These are phyloP conservation scores for Bipolaris bicolor DNA, from an alignment of 2,329 filamentous ascomycete species.

Conservation along the genomic window DNA sequence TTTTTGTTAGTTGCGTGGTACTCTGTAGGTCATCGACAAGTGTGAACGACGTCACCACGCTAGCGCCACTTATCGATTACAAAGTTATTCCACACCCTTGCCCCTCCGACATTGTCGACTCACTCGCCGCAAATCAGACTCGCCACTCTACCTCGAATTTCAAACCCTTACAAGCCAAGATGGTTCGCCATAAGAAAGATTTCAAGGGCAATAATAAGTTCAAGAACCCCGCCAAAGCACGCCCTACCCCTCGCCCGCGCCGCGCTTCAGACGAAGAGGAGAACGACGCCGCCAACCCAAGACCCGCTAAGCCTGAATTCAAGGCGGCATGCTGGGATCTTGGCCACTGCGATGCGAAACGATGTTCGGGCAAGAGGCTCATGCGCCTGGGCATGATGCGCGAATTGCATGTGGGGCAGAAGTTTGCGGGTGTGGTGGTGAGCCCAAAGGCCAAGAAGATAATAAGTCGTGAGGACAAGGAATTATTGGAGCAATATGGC, in stretches of 20 bases:
- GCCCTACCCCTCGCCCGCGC: conserved; percentile 57
- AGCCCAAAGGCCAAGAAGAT: conserved; percentile 91
- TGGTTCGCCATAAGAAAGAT: conserved; percentile 98
- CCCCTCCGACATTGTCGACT: conserved; percentile 24
- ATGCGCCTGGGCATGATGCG: conserved; percentile 94
- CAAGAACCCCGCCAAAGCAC: conserved; percentile 61
- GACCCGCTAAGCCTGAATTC: conserved; percentile 64
- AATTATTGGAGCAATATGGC: conserved; percentile 83
- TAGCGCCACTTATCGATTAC: conserved; percentile 31
- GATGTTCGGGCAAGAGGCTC: conserved; percentile 93
- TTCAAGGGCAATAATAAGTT: conserved; percentile 75
- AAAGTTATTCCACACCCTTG: conserved; percentile 23
- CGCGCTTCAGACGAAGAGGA: conserved; percentile 32
- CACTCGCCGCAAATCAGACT: conserved; percentile 5
- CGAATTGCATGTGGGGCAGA: conserved; percentile 88
- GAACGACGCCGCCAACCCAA: conserved; percentile 33
- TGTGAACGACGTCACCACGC: conserved; percentile 20
- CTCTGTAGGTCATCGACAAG: neutral
- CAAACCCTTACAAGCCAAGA: conserved; percentile 46
- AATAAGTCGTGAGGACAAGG: conserved; percentile 80
- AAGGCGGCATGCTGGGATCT: conserved; percentile 98
- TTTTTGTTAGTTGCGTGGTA: neutral
- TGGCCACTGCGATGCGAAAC: conserved; percentile 95
- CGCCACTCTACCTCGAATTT: neutral
- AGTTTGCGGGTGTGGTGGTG: conserved; percentile 89